These are phyloP conservation scores for Diversispora eburnea DNA, from an alignment of 192 early-diverging fungal genomes.

Conservation along the genomic window DNA sequence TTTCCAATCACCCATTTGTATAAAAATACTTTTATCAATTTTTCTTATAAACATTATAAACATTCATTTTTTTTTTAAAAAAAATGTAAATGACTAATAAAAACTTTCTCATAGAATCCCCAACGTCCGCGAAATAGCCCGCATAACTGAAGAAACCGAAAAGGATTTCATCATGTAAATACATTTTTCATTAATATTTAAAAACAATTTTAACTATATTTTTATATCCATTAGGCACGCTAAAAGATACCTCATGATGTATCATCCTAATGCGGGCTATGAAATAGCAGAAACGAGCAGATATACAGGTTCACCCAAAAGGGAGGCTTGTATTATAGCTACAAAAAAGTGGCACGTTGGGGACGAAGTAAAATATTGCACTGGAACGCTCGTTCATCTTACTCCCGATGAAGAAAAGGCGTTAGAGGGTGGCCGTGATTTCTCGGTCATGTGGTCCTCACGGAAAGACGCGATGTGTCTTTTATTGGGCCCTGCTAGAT, in stretches of 20 bases:
- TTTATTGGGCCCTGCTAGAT: conserved; percentile 60
- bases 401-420: conserved; percentile 48
- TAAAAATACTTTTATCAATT: not conserved
- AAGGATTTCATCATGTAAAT: conserved; percentile 11
- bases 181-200: not conserved
- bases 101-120: not conserved
- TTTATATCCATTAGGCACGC: conserved; percentile 28
- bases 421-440: conserved; percentile 38
- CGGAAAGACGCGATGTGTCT: conserved; percentile 47
- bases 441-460: conserved; percentile 24
- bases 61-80: not conserved
- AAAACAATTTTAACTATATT: not conserved
- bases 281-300: conserved; percentile 52
- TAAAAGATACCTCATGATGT: conserved; percentile 42
- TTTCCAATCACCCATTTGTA: too few relatives aligned
- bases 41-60: not conserved
- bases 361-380: conserved; percentile 47
- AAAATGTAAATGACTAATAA: not conserved
- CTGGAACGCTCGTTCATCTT: conserved; percentile 49
- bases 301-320: conserved; percentile 43
- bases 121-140: not conserved
- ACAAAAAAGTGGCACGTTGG: conserved; percentile 47
- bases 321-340: conserved; percentile 55
- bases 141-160: not conserved
- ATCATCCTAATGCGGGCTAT: conserved; percentile 51